Conservation (phyloP, 176 grass and related monocot genomes). For the Puccinellia tenuiflora region DNA sequence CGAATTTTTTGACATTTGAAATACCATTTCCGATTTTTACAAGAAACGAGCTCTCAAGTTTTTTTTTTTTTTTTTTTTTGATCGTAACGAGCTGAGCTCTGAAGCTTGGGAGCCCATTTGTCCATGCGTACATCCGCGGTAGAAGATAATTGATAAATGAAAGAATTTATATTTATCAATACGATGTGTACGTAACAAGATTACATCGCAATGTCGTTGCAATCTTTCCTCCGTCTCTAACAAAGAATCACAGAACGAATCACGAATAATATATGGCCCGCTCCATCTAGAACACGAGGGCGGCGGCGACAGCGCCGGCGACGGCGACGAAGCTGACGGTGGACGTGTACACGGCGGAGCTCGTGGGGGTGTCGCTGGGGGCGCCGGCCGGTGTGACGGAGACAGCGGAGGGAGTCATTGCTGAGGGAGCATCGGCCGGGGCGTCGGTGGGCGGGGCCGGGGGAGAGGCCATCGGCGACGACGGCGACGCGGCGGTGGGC, state of each 20-base stretch:
- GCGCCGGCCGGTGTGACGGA: not conserved
- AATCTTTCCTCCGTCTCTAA: conserved; percentile 5
- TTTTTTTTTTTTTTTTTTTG: too few relatives aligned
- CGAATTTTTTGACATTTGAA: too few relatives aligned
- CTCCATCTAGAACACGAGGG: conserved; percentile 37
- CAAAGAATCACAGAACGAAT: conserved; percentile 21
- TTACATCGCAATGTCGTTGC: not conserved
- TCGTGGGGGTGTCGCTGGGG: not conserved
- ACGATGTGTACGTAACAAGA: not conserved
- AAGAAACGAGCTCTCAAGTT: too few relatives aligned
- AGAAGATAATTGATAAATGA: not conserved
- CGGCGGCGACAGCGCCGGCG: conserved; percentile 35
- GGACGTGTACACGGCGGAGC: not conserved
- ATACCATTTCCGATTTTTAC: too few relatives aligned
- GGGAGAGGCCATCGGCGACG: conserved; percentile 24
- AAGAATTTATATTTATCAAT: conserved; percentile 39
- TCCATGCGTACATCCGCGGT: too few relatives aligned
- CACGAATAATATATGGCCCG: not conserved
- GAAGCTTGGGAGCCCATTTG: too few relatives aligned
- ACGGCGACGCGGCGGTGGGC: conserved; percentile 17
- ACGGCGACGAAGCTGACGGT: conserved; percentile 31
- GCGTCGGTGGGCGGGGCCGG: conserved; percentile 15
- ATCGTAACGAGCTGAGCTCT: too few relatives aligned
- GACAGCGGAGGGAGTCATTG: not conserved
- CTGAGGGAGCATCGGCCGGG: conserved; percentile 10